Evolutionary conservation across 306 rosid genomes (phyloP), one percentile per base, ranked within the genome.

Genomic region (Dryas drummondii): DNA sequence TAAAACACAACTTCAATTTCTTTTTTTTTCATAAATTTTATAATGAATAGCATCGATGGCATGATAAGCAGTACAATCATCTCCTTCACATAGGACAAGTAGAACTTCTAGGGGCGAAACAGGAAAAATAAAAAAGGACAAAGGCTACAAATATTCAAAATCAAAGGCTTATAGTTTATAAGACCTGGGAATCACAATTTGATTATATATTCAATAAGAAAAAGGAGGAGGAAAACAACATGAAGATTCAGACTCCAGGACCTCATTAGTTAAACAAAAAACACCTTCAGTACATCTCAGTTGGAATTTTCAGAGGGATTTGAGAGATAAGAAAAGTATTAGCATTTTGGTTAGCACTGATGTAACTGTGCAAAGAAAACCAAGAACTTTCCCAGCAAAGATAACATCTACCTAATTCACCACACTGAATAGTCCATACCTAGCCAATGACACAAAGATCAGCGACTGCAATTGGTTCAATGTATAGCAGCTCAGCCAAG

Each of bases 231-330:
- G 22, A 11, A 53, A 54, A 16, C 16, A 53, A 40, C 44, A 40
- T 54, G 8, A 53, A 70, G 40, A 70, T 54, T 70, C 65, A 55
- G 22, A 47, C 60, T 15, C 48, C 10, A 70, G 27, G 53, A 15
- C 22, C 51, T 16, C 1, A 9, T 15, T 15, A 54, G 14, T 42
- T 69, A 37, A 9, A 55, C 9, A 4, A 13, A 42, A 22, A 42
- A 13, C 44, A 13, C 14, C 19, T 22, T 19, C 2, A 11, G 6
- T 22, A 40, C 44, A 70, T 41, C 11, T 70, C 27, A 69, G 32
- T n/a, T 42, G 9, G 61, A 10, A 53, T 41, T 54, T n/a, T 55
- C 12, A 7, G 19, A 26, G 50, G 41, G 55, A 70, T 53, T 70
- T 16, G 3, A 7, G 19, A 40, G 14, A 27, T 58, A 7, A 58